Evolutionary conservation across 78 protist genomes (phyloP), one percentile per base, ranked within the genome.

Genomic region (Dictyostelium brefeldianum): DNA sequence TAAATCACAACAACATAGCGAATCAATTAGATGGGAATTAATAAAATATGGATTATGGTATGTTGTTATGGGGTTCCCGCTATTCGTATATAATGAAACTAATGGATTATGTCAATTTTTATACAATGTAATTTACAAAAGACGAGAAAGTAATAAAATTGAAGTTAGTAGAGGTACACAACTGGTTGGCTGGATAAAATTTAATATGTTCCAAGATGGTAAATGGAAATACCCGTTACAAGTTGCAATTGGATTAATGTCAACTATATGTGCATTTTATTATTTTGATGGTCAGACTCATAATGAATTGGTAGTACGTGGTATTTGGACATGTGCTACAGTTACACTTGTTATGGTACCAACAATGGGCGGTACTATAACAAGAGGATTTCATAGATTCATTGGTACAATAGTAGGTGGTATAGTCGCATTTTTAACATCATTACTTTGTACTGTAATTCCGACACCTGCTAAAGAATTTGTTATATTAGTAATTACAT

Each of bases 251-350:
- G 93, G 78, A 2, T 47, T 77, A 18, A 77, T 81, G 10, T n/a
- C 74, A 6, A 8, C 84, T 1, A 31, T 65, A 12, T 15, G 70
- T 56, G 29, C 56, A 29, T 87, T 87, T 70, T 87, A 56, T 31
- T 87, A 87, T 56, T 77, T 77, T 29, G 84, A 87, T 17, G 93
- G 93, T 65, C 43, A 2, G n/a, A 31, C 22, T 48, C 43, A 74
- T 31, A 46, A 73, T 59, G 59, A 51, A 64, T 65, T 87, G 7
- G 84, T 78, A 2, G 20, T 87, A 29, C 83, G 53, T 64, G 93
- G 93, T 77, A 51, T 87, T 64, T 87, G 93, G 93, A 54, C 57
- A 4, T 74, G 93, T 64, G 93, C 93, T 1, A 87, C 93, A 6
- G 93, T 77, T 29, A 53, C 48, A 17, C 0, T 87, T 22, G 93